Conservation (phyloP, 2,329 filamentous ascomycete species). For the Mariannaea sp. region DNA sequence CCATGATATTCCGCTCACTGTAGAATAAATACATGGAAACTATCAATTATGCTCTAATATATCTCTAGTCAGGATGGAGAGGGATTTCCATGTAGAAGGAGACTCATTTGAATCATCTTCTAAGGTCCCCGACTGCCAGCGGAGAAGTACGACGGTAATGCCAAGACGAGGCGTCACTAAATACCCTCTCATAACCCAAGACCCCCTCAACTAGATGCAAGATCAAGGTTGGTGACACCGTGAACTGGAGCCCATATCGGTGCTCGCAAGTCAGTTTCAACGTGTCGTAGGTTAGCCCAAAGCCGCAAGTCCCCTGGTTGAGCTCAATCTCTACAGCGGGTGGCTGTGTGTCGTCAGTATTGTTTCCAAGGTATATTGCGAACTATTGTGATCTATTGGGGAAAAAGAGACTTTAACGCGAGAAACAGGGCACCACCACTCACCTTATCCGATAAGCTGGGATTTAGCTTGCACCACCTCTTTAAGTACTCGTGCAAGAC, state of each 20-base stretch:
- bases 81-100: too few species aligned
- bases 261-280: constrained; percentile 46
- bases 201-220: constrained; percentile 53
- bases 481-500: constrained; percentile 53
- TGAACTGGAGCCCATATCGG: constrained; percentile 39
- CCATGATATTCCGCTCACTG: too few species aligned
- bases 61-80: too few species aligned
- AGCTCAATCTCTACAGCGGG: constrained; percentile 49
- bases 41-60: too few species aligned
- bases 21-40: too few species aligned
- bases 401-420: neutral
- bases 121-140: too few species aligned
- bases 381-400: too few species aligned
- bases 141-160: constrained; percentile 34
- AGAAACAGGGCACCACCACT: constrained; percentile 9
- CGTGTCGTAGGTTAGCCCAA: constrained; percentile 50
- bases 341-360: constrained; percentile 40
- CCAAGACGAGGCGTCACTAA: constrained; percentile 31
- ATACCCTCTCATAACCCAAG: constrained; percentile 48
- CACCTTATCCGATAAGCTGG: constrained; percentile 44
- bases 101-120: too few species aligned
- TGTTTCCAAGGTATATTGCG: too few species aligned
- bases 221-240: constrained; percentile 50
- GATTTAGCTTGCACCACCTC: constrained; percentile 53
- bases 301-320: constrained; percentile 51